Evolutionary conservation across 768 basidiomycete species (phyloP).

Genomic region (Panaeolus cyanescens): DNA sequence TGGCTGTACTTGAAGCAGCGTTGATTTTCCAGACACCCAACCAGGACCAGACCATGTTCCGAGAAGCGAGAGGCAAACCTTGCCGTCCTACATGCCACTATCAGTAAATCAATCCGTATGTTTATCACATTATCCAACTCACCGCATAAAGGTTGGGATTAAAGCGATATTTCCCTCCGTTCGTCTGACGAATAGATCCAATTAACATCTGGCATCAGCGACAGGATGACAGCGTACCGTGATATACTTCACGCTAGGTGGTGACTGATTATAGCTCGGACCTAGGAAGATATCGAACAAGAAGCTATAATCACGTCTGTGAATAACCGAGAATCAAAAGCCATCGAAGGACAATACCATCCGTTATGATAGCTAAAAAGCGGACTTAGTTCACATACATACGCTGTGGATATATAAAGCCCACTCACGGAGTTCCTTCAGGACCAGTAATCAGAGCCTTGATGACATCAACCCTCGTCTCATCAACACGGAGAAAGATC

Average conservation of each 20-base stretch:
- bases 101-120: constrained; percentile 4
- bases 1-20: constrained; percentile 72
- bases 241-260: constrained; percentile 69
- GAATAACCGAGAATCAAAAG: constrained; percentile 37
- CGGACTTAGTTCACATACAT: constrained; percentile 8
- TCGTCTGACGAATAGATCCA: constrained; percentile 53
- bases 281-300: constrained; percentile 95
- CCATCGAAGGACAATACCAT: constrained; percentile 49
- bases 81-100: constrained; percentile 65
- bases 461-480: constrained; percentile 88
- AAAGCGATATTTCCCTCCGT: constrained; percentile 87
- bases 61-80: constrained; percentile 89
- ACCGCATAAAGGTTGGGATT: constrained; percentile 95
- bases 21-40: constrained; percentile 90
- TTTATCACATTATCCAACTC: constrained; percentile 22
- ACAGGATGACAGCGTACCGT: constrained; percentile 44
- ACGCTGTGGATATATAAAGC: not conserved
- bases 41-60: constrained; percentile 95
- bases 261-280: constrained; percentile 84
- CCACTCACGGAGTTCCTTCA: constrained; percentile 86
- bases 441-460: constrained; percentile 93
- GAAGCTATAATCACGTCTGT: constrained; percentile 21
- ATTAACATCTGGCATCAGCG: not conserved
- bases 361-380: constrained; percentile 80
- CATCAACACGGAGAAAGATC: constrained; percentile 91